A percentile compares a stretch with the other conserved stretches of the same genome.
phyloP scores from a whole-genome alignment of 2,329 filamentous ascomycete genomes.

The Davidsoniella eucalypti region DNA sequence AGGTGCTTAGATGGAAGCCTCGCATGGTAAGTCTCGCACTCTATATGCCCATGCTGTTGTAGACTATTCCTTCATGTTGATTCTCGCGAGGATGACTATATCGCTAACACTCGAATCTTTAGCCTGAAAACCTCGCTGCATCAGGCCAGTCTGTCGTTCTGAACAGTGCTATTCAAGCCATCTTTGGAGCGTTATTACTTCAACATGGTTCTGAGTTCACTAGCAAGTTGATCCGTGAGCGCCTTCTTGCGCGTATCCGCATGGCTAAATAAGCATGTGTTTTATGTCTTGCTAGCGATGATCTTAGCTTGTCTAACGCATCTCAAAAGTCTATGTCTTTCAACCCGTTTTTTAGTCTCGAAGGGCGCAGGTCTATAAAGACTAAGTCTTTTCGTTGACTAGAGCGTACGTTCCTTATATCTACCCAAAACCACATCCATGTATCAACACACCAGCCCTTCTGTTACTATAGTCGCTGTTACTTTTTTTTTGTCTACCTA shows the following conservation, averaged over 20 bases:
- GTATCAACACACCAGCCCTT: neutral
- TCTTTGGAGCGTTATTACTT: slow-evolving; percentile 77
- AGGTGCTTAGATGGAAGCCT: slow-evolving; percentile 79
- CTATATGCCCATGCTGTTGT: neutral
- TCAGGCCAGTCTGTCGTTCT: slow-evolving; percentile 66
- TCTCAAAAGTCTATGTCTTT: too few species aligned
- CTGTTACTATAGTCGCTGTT: too few species aligned
- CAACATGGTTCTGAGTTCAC: slow-evolving; percentile 71
- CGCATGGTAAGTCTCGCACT: slow-evolving; percentile 43
- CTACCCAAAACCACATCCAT: neutral
- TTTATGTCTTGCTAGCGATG: too few species aligned
- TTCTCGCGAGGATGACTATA: neutral
- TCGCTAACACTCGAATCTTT: slow-evolving; percentile 10
- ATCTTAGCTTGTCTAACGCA: too few species aligned
- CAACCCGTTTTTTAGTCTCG: too few species aligned
- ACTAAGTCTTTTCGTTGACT: too few species aligned
- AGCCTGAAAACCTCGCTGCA: slow-evolving; percentile 48
- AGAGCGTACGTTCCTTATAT: too few species aligned
- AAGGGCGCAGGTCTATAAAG: too few species aligned
- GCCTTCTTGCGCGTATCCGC: slow-evolving; percentile 37
- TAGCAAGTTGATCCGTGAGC: slow-evolving; percentile 56
- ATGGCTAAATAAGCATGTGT: neutral
- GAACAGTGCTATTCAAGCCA: slow-evolving; percentile 62
- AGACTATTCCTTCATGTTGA: slow-evolving; percentile 3
- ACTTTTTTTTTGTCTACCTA: neutral